Percentiles rank a stretch among this genome's conserved stretches.
Evolutionary conservation across 73 alveolate species (phyloP).

Genomic region (Tetrahymena elliotti): DNA sequence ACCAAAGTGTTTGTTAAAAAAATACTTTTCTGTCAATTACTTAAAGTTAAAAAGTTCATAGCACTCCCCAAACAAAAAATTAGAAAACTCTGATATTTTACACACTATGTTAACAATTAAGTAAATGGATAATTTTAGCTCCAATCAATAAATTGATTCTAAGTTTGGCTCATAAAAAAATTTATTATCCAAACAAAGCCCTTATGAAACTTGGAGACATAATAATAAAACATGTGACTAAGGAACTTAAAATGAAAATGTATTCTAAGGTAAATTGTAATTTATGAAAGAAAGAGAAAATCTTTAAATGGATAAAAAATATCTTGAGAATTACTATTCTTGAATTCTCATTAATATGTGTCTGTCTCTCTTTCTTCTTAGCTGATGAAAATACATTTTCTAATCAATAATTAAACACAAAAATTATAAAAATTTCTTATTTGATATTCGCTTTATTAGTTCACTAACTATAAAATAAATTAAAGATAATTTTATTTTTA

Average conservation of each 20-base stretch:
- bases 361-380: no score
- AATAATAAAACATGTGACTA: not conserved
- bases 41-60: not conserved
- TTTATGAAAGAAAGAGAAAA: no score
- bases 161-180: not conserved
- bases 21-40: not conserved
- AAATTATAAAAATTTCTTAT: no score
- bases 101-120: not conserved
- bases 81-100: not conserved
- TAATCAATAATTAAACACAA: no score
- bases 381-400: no score
- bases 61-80: not conserved
- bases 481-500: no score
- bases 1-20: not conserved
- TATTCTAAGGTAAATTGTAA: no score
- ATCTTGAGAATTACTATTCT: not conserved
- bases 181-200: no score
- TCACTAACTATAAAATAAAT: no score
- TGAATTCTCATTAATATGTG: not conserved
- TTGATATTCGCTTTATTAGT: no score
- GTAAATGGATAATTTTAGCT: not conserved
- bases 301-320: not conserved
- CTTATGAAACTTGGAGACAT: not conserved
- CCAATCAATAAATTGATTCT: not conserved
- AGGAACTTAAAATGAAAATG: no score